Conservation (phyloP, 495 filamentous ascomycete genomes). For the Annulohypoxylon nitens region DNA sequence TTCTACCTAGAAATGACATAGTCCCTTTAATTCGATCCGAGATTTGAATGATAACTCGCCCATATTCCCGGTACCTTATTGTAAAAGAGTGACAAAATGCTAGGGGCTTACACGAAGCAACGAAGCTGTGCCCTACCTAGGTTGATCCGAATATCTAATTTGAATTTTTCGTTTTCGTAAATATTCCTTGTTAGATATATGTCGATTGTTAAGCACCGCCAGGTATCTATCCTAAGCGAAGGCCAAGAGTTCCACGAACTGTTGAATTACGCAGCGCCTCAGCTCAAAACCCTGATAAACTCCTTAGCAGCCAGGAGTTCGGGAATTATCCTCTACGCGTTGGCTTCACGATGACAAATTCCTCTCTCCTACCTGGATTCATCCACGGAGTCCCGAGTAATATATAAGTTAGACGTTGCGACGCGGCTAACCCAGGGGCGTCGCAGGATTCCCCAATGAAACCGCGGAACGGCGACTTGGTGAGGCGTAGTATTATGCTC, state of each 20-base stretch:
- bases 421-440: constrained; percentile 27
- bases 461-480: constrained; percentile 9
- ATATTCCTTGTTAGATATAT: neutral
- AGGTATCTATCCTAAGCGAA: neutral
- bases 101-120: neutral
- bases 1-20: too few relatives aligned
- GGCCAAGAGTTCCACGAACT: neutral
- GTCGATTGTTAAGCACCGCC: neutral
- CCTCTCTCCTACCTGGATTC: neutral
- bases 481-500: constrained; percentile 24
- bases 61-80: too few relatives aligned
- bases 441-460: constrained; percentile 19
- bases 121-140: neutral
- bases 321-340: neutral
- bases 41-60: too few relatives aligned
- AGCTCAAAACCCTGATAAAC: neutral
- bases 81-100: neutral
- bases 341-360: neutral
- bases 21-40: too few relatives aligned
- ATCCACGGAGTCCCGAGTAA: neutral
- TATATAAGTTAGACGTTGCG: neutral
- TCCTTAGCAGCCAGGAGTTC: neutral
- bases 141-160: neutral
- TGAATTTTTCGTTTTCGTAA: neutral
- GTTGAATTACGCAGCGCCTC: neutral